Base-by-base conservation (phyloP, 352 stramenopile species). In the Phytophthora brassicae region DNA sequence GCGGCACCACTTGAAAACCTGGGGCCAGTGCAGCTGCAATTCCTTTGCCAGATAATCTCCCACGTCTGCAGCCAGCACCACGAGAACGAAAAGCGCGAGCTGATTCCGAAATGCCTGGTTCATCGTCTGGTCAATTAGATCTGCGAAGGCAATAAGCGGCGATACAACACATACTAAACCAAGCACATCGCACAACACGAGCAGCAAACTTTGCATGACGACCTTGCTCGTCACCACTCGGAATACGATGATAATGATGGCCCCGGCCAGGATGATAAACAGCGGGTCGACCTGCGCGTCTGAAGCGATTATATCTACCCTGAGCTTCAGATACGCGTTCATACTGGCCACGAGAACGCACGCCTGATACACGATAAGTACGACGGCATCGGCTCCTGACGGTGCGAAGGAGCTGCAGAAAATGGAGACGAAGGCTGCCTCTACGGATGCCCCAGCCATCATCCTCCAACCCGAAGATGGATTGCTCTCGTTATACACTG, bases 181-280 rank as follows among this genome's bases (percentile, higher is more conserved):
- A 4, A 82, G 61, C 14, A 69, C 60, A 56, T 85, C 76, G 44
- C 59, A 69, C 33, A 79, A 14, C 23, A 85, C 64, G 22, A 75
- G 46, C 33, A 85, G 41, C 50, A 85, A 55, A 42, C 62, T 81
- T 53, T 70, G 64, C 64, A 85, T 72, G 19, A 85, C 76, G 17
- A 67, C 56, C 39, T 77, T 76, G 71, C 76, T 85, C 8, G 76
- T 72, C n/a, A 82, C 65, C 20, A 83, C 66, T 28, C 76, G 76
- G 41, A 76, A 73, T 23, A 83, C 62, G 28, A 85, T 68, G 39
- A 77, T 64, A 12, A 64, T 43, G 43, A 72, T 75, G 29, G 65
- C 62, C 24, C 68, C 70, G 4, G 73, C 71, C 38, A 85, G 67
- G 51, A 79, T 70, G 13, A 79, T 67, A 45, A 77, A 85, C 7